A percentile compares a stretch with the other conserved stretches of the same genome.
phyloP scores from a whole-genome alignment of 257 asterid species.

The Nicotiana knightiana region DNA sequence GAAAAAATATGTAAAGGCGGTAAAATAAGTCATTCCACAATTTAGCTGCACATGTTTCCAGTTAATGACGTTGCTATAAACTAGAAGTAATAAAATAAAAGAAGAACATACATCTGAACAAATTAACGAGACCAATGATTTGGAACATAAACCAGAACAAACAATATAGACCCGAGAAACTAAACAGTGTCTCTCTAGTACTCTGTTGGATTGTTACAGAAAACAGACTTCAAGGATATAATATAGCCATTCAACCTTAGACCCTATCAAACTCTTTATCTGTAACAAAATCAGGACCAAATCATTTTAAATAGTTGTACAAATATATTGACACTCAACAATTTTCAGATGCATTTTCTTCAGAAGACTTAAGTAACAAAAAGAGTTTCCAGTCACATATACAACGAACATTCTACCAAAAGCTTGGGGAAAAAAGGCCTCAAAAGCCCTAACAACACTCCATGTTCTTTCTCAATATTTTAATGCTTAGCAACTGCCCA shows the following conservation, averaged over 20 bases:
- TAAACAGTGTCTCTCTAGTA: not conserved
- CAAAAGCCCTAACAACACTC: not conserved
- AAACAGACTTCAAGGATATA: not conserved
- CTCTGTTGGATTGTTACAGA: not conserved
- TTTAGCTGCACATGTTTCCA: not conserved
- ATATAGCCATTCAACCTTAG: slow-evolving; percentile 87
- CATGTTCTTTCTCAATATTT: not conserved
- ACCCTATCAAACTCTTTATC: slow-evolving; percentile 82
- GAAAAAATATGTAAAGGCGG: no score
- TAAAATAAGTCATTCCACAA: not conserved
- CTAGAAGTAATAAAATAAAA: not conserved
- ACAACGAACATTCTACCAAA: not conserved
- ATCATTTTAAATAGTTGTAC: not conserved
- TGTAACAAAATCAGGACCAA: slow-evolving; percentile 22
- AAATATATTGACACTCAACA: not conserved
- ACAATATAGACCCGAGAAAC: slow-evolving; percentile 8
- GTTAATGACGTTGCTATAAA: not conserved
- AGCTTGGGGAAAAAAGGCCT: not conserved
- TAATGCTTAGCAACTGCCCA: not conserved
- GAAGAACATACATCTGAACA: not conserved
- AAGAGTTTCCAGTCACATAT: not conserved
- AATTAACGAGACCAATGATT: not conserved
- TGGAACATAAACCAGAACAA: not conserved
- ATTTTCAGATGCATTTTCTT: not conserved
- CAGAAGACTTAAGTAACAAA: not conserved